Percentiles rank a stretch among this genome's conserved stretches.
Conservation (phyloP, 2,329 filamentous ascomycete species). For the Talaromyces sp. region DNA sequence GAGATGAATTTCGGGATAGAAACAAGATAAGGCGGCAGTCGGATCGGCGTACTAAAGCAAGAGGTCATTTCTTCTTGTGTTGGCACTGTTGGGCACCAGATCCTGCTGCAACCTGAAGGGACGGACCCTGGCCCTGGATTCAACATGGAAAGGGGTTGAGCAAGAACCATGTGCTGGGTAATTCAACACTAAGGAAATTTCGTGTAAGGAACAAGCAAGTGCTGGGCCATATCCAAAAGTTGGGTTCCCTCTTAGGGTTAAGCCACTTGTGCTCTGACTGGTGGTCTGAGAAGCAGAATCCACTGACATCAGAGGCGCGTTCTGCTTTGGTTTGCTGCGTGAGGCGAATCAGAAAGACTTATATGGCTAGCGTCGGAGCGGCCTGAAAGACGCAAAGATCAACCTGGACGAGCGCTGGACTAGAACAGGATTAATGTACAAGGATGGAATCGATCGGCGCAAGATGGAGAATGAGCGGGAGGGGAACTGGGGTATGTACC, state of each 20-base stretch:
- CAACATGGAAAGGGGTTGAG: background rate
- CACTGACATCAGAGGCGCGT: conserved; percentile 4
- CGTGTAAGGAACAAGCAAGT: conserved; percentile 3
- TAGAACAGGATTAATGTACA: background rate
- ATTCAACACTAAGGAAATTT: background rate
- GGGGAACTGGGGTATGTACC: conserved; percentile 8
- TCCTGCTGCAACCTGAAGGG: background rate
- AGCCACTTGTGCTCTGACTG: background rate
- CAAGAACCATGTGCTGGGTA: background rate
- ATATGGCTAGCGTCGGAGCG: conserved; percentile 9
- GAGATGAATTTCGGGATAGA: background rate
- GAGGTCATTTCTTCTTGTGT: background rate
- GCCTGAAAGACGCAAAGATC: conserved; percentile 10
- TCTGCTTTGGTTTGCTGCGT: background rate
- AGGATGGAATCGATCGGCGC: conserved; percentile 10
- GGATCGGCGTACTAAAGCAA: background rate
- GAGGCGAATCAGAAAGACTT: background rate
- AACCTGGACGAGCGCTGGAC: background rate
- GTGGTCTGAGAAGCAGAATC: background rate
- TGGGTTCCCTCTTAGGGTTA: background rate
- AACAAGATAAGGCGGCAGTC: conserved; percentile 1
- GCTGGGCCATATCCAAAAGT: background rate
- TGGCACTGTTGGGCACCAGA: too few species aligned
- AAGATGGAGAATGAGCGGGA: conserved; percentile 8
- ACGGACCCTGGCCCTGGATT: background rate